A percentile compares a stretch with the other conserved stretches of the same genome.
phyloP scores from a whole-genome alignment of 345 rosid species.

The Eucalyptus tenuipes region DNA sequence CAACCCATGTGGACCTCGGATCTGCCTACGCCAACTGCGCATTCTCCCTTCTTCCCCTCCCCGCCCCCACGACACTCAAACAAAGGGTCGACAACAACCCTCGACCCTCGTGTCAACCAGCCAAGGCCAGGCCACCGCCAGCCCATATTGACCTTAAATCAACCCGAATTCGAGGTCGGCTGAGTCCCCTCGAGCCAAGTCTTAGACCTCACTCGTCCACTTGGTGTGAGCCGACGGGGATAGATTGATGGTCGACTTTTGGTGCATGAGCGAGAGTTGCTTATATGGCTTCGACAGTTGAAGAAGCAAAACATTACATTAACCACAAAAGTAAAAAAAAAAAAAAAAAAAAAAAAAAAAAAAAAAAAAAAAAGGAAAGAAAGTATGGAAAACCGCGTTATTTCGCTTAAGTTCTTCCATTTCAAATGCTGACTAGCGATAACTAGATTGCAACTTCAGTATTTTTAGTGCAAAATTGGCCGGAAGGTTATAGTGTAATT shows the following conservation, averaged over 20 bases:
- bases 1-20: neutral
- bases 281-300: neutral
- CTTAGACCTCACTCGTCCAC: neutral
- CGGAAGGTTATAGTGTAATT: neutral
- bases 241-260: neutral
- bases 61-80: neutral
- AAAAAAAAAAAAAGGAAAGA: neutral
- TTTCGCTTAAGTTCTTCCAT: neutral
- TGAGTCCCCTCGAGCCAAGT: neutral
- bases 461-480: neutral
- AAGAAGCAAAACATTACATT: neutral
- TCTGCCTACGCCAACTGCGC: neutral
- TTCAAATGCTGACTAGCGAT: neutral
- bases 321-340: fast-evolving
- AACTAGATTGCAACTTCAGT: fast-evolving
- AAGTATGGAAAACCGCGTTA: neutral
- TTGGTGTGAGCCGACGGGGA: neutral
- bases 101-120: neutral
- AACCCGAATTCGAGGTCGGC: neutral
- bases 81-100: neutral
- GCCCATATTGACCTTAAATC: neutral
- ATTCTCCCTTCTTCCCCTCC: neutral
- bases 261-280: neutral
- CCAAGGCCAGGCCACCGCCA: neutral
- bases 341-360: fast-evolving